A percentile compares a stretch with the other conserved stretches of the same genome.
Conservation (phyloP, 345 rosid genomes). For the Isatis tinctoria region DNA sequence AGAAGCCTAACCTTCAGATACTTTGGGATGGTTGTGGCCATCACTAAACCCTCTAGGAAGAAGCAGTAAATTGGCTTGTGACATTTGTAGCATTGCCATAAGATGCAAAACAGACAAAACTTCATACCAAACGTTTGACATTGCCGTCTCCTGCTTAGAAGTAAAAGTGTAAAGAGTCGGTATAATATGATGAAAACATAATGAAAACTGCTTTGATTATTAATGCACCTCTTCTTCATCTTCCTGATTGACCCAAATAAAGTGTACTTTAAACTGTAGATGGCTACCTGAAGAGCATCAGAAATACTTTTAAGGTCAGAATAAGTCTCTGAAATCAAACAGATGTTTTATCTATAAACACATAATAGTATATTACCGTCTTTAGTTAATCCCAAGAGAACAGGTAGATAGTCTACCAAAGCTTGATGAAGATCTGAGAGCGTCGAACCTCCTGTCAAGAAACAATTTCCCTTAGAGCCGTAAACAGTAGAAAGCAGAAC, state of each 20-base stretch:
- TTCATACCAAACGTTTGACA: constrained; percentile 93
- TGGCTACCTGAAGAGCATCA: constrained; percentile 54
- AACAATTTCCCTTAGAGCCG: constrained; percentile 21
- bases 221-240: constrained; percentile 81
- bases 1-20: constrained; percentile 76
- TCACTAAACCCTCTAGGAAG: constrained; percentile 84
- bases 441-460: constrained; percentile 77
- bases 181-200: neutral
- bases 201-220: neutral
- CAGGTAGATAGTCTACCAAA: constrained; percentile 96
- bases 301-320: constrained; percentile 4
- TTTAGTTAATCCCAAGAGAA: constrained; percentile 79
- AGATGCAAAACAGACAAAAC: constrained; percentile 93
- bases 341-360: neutral
- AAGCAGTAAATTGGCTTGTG: constrained; percentile 86
- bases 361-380: constrained; percentile 51
- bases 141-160: constrained; percentile 75
- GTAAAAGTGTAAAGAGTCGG: constrained; percentile 3
- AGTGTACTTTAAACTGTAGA: constrained; percentile 70
- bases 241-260: constrained; percentile 93
- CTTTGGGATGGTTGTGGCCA: constrained; percentile 70
- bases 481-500: neutral
- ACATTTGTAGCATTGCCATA: constrained; percentile 90
- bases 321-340: constrained; percentile 13
- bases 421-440: constrained; percentile 95